Conservation (phyloP, 441 rosid species). For the Brassica balearica region DNA sequence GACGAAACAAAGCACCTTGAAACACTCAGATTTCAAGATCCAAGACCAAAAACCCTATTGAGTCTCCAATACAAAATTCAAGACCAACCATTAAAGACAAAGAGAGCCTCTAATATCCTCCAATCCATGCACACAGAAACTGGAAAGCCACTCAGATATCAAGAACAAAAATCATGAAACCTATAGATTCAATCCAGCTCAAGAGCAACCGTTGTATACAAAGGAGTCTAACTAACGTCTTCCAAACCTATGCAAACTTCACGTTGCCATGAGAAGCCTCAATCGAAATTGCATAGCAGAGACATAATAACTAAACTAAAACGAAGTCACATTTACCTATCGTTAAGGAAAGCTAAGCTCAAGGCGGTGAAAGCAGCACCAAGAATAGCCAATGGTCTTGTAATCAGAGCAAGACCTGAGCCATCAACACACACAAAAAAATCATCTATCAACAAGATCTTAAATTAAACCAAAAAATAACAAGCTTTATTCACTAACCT, state of each 20-base stretch:
- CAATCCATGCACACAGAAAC: too few species aligned
- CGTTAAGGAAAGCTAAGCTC: constrained; percentile 53
- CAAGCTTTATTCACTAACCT: constrained; percentile 27
- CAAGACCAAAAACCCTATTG: constrained; percentile 2
- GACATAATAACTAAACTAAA: constrained; percentile 17
- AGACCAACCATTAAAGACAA: too few species aligned
- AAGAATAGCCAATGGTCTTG: constrained; percentile 50
- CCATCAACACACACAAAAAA: constrained; percentile 12
- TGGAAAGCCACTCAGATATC: too few species aligned
- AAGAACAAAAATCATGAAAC: too few species aligned
- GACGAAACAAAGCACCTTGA: constrained; percentile 7
- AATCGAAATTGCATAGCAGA: constrained; percentile 23
- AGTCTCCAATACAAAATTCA: neutral
- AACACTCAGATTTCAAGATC: neutral
- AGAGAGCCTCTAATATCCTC: too few species aligned
- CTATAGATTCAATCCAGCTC: neutral
- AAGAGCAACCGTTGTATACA: neutral
- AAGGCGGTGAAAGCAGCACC: constrained; percentile 49
- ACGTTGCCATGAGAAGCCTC: constrained; percentile 11
- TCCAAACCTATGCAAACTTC: constrained; percentile 3
- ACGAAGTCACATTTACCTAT: constrained; percentile 40
- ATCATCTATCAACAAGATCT: neutral
- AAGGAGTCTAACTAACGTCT: constrained; percentile 8
- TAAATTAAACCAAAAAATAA: too few species aligned
- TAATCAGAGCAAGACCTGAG: constrained; percentile 48